A percentile compares a stretch with the other conserved stretches of the same genome.
Conservation (phyloP, 805 yeast genomes). For the Komagataella phaffii region DNA sequence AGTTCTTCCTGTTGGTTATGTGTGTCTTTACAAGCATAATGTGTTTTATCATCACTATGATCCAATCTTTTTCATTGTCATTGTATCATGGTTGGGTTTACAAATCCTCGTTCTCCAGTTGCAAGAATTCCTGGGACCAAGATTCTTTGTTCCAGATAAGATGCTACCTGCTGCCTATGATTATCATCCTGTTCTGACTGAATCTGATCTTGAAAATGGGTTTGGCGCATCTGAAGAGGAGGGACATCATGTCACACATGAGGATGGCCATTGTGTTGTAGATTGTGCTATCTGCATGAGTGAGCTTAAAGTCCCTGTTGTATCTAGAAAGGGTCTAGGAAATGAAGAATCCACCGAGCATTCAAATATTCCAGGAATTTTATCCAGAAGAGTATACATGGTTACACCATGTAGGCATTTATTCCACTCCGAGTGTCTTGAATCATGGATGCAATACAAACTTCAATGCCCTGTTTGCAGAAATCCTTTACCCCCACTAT, state of each 20-base stretch:
- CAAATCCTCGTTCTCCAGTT: constrained; percentile 47
- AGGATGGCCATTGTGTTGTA: constrained; percentile 29
- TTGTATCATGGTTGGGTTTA: constrained; percentile 40
- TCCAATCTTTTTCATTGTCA: constrained; percentile 27
- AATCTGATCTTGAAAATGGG: constrained; percentile 49
- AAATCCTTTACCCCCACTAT: constrained; percentile 71
- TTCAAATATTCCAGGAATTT: constrained; percentile 9
- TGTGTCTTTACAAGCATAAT: constrained; percentile 37
- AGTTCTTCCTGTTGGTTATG: constrained; percentile 50
- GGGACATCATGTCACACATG: constrained; percentile 13
- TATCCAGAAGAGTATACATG: constrained; percentile 42
- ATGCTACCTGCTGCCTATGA: constrained; percentile 74
- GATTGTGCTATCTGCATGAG: constrained; percentile 92
- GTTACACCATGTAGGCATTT: constrained; percentile 87
- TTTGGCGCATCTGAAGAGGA: constrained; percentile 25
- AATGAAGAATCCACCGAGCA: constrained; percentile 4
- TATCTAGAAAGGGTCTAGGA: constrained; percentile 5
- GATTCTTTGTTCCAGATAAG: constrained; percentile 70
- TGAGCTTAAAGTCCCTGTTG: constrained; percentile 46
- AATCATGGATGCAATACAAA: constrained; percentile 87
- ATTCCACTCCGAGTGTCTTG: constrained; percentile 82
- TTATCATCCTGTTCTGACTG: constrained; percentile 57
- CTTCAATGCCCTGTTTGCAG: constrained; percentile 93
- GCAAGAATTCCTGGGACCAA: constrained; percentile 62
- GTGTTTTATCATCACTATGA: constrained; percentile 64